phyloP scores from a whole-genome alignment of 805 yeast species.

The Saccharomycopsis oosterbeekiorum region DNA sequence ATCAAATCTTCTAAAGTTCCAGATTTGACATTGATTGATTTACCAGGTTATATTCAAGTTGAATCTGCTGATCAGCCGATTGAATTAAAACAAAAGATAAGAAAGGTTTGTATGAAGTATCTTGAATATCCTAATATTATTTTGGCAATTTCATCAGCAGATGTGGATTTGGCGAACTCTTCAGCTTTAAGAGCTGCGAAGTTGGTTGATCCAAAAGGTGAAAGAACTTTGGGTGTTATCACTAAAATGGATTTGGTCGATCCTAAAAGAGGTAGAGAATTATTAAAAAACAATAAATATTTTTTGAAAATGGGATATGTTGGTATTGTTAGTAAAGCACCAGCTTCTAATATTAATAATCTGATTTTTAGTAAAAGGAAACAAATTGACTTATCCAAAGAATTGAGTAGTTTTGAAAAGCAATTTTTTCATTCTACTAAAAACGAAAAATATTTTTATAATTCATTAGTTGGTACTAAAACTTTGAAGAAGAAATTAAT shows the following conservation, averaged over 20 bases:
- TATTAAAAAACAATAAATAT: conserved; percentile 69
- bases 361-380: conserved; percentile 24
- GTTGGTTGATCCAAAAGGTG: conserved; percentile 84
- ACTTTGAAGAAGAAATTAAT: conserved; percentile 70
- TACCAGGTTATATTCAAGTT: conserved; percentile 95
- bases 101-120: conserved; percentile 73
- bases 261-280: conserved; percentile 56
- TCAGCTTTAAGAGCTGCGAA: conserved; percentile 89
- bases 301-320: conserved; percentile 96
- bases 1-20: conserved; percentile 87
- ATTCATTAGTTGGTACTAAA: conserved; percentile 69
- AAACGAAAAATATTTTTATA: conserved; percentile 46
- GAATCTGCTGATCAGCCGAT: conserved; percentile 95
- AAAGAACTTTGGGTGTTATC: conserved; percentile 91
- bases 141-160: conserved; percentile 93
- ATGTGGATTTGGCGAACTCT: conserved; percentile 94
- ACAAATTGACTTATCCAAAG: conserved; percentile 23
- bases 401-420: conserved; percentile 31
- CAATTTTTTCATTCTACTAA: conserved; percentile 44
- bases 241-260: conserved; percentile 89
- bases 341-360: conserved; percentile 26
- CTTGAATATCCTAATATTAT: conserved; percentile 88
- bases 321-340: conserved; percentile 89
- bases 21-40: conserved; percentile 85
- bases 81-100: conserved; percentile 68